phyloP scores from a whole-genome alignment of 2,329 filamentous ascomycete genomes.

The Coniochaeta pulveracea region DNA sequence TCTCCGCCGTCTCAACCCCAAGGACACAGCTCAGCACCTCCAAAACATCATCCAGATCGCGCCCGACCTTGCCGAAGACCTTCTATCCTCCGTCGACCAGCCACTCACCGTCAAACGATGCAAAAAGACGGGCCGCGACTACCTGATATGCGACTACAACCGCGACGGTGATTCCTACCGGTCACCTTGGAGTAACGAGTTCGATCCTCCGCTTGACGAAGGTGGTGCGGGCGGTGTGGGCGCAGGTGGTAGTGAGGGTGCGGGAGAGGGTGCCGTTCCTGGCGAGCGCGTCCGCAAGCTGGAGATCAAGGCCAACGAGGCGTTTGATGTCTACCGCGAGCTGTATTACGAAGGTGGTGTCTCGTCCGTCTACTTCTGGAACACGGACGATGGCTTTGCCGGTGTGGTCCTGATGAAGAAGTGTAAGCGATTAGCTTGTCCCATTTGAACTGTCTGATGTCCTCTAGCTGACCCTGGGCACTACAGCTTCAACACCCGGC shows the following conservation, averaged over 20 bases:
- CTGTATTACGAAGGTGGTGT: conserved; percentile 96
- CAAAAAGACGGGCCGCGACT: conserved; percentile 82
- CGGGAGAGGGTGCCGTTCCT: conserved; percentile 72
- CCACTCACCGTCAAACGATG: conserved; percentile 80
- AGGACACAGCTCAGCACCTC: conserved; percentile 80
- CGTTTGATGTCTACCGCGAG: conserved; percentile 93
- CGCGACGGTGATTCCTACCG: conserved; percentile 96
- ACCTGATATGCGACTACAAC: conserved; percentile 99
- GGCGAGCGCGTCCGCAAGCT: conserved; percentile 87
- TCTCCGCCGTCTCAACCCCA: conserved; percentile 92
- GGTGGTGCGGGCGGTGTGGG: conserved; percentile 42
- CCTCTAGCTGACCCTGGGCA: background rate
- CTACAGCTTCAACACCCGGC: conserved; percentile 52
- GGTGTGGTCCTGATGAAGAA: conserved; percentile 96
- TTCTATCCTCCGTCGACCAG: conserved; percentile 95
- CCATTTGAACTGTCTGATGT: background rate
- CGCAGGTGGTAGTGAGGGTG: conserved; percentile 41
- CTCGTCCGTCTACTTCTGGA: conserved; percentile 96
- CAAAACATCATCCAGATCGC: conserved; percentile 79
- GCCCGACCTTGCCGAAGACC: conserved; percentile 89
- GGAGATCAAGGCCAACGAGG: conserved; percentile 89
- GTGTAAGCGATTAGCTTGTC: conserved; percentile 37
- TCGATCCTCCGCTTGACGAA: conserved; percentile 76
- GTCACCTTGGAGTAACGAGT: conserved; percentile 98
- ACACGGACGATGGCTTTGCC: conserved; percentile 93